These are phyloP conservation scores for Rhizoctonia solani DNA, from an alignment of 1,284 basidiomycete genomes.

Conservation along the genomic window DNA sequence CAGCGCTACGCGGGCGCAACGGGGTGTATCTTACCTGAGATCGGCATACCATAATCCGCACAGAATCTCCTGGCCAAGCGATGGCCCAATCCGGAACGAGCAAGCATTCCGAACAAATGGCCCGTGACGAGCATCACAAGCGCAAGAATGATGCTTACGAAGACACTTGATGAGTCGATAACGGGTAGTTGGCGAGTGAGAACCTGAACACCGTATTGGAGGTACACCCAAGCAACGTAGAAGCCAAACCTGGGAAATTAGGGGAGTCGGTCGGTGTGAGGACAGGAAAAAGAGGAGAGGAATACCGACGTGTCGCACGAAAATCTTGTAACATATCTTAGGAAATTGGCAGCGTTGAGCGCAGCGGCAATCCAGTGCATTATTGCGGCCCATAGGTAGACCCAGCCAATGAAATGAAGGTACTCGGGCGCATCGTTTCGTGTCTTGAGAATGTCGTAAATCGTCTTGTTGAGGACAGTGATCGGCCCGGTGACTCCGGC, in stretches of 20 bases:
- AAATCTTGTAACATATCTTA: slow-evolving; percentile 87
- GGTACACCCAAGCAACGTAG: slow-evolving; percentile 57
- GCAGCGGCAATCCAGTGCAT: slow-evolving; percentile 88
- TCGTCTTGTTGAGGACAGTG: slow-evolving; percentile 90
- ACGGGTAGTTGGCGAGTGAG: slow-evolving; percentile 71
- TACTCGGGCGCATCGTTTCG: slow-evolving; percentile 68
- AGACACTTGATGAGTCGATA: slow-evolving; percentile 56
- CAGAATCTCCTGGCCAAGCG: slow-evolving; percentile 65
- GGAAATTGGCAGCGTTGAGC: slow-evolving; percentile 78
- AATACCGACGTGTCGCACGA: slow-evolving; percentile 94
- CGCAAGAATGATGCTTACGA: slow-evolving; percentile 77
- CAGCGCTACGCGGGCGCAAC: background rate
- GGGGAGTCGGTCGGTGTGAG: background rate
- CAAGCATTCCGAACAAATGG: slow-evolving; percentile 72
- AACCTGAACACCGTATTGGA: slow-evolving; percentile 88
- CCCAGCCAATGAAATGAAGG: slow-evolving; percentile 89
- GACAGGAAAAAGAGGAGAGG: slow-evolving; percentile 50
- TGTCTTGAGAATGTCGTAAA: slow-evolving; percentile 73
- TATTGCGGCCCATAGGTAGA: slow-evolving; percentile 75
- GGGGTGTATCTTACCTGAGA: slow-evolving; percentile 51
- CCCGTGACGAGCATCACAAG: slow-evolving; percentile 73
- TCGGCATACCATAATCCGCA: slow-evolving; percentile 88
- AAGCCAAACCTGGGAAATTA: slow-evolving; percentile 29
- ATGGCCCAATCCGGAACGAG: slow-evolving; percentile 68
- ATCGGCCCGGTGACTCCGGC: slow-evolving; percentile 94